phyloP scores from a whole-genome alignment of 148 eudicot species.

The Persicaria tinctoria region DNA sequence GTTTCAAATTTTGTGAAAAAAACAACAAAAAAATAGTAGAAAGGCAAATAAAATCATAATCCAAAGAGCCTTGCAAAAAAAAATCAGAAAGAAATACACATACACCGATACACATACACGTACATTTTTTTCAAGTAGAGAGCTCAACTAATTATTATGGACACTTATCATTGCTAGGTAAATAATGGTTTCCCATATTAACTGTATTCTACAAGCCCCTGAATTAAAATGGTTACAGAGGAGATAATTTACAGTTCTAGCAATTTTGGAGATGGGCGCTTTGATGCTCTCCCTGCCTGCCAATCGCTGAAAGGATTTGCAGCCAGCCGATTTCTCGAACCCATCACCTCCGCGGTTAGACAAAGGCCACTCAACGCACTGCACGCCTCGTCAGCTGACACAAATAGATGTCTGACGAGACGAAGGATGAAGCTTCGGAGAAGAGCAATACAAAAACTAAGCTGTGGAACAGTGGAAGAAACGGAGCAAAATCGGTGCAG shows the following conservation, averaged over 20 bases:
- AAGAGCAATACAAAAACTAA: conserved; percentile 6
- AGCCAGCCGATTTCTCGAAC: not conserved
- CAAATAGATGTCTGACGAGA: not conserved
- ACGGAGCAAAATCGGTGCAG: conserved; percentile 2
- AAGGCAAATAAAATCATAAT: too few relatives aligned
- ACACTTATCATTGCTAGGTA: conserved; percentile 6
- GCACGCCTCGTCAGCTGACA: not conserved
- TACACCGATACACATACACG: not conserved
- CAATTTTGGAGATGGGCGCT: not conserved
- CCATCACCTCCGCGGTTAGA: not conserved
- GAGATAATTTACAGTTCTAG: conserved; percentile 8
- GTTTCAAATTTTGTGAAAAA: too few relatives aligned
- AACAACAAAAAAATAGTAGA: too few relatives aligned
- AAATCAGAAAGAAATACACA: too few relatives aligned
- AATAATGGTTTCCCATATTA: not conserved
- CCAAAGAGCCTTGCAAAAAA: too few relatives aligned
- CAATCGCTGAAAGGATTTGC: not conserved
- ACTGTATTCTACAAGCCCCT: not conserved
- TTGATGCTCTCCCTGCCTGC: not conserved
- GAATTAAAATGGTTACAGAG: not conserved
- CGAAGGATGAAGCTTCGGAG: not conserved
- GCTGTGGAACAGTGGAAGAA: not conserved
- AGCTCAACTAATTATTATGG: not conserved
- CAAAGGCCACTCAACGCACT: not conserved
- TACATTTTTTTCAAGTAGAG: not conserved